Base-by-base conservation (phyloP, 495 filamentous ascomycete species). In the Hypoxylon fuscum region DNA sequence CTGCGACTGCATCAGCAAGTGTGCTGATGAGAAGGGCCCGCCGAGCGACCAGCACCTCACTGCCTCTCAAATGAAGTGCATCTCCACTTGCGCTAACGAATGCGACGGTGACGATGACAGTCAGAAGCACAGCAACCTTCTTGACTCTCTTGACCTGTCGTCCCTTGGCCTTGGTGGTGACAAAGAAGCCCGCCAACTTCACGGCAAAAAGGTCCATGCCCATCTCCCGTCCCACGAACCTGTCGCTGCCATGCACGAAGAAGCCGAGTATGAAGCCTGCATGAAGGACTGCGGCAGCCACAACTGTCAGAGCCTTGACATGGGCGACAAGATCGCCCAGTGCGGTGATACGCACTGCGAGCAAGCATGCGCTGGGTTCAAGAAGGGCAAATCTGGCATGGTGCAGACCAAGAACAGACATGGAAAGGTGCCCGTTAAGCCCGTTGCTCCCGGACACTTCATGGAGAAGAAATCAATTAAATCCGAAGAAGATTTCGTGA, bases 61-160 rank as follows among this genome's bases (percentile, higher is more conserved):
- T 6, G 53, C 59, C 5, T 12, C 22, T 2, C 55, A 66, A 29
- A 57, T 47, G 56, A 15, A 20, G 21, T 66, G 56, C 21, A 54
- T 57, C 1, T 20, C 40, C 12, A 25, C 44, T 5, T 66, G 63
- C 9, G 35, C 45, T 2, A 15, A 57, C 1, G n/a, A 10, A 1
- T 60, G 56, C 7, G 56, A 61, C 23, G 52, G 56, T 12, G 51
- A 66, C 32, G 45, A 60, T 10, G 62, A 66, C 32, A 25, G 23
- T 5, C 15, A 48, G 12, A 45, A 54, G 7, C 40, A 61, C 21
- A 41, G 5, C 2, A 44, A 51, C 3, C 17, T 41, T 18, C n/a
- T 42, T 1, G 37, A 38, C 0, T 8, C 10, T 0, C 44, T 64
- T 14, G 12, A 5, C 7, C 22, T 25, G 2, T 10, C 27, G 5